Percentiles rank a stretch among this genome's conserved stretches.
phyloP scores from a whole-genome alignment of 208 protist genomes.

The Crithidia thermophila region DNA sequence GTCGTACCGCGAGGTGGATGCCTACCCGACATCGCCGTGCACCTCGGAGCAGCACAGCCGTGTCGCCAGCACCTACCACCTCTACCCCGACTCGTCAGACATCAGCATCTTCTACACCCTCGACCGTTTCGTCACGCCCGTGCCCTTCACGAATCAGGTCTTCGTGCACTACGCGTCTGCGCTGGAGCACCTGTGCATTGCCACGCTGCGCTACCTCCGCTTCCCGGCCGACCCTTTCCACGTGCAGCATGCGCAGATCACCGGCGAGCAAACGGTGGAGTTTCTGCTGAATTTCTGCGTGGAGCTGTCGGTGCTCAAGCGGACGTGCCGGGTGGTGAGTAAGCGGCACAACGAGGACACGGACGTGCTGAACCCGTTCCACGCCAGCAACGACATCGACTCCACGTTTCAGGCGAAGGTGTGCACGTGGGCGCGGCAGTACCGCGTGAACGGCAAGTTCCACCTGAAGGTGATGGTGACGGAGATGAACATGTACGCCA shows the following conservation, averaged over 20 bases:
- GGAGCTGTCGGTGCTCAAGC: slow-evolving; percentile 59
- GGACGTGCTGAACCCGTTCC: slow-evolving; percentile 16
- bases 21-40: slow-evolving; percentile 13
- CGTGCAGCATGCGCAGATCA: slow-evolving; percentile 51
- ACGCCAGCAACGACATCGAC: slow-evolving; percentile 31
- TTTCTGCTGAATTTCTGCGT: slow-evolving; percentile 70
- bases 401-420: slow-evolving; percentile 53
- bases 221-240: slow-evolving; percentile 56
- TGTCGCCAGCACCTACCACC: slow-evolving; percentile 5
- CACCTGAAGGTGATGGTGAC: slow-evolving; percentile 63
- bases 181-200: slow-evolving; percentile 75
- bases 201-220: slow-evolving; percentile 64
- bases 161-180: slow-evolving; percentile 63
- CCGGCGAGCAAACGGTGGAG: slow-evolving; percentile 48
- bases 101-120: slow-evolving; percentile 66
- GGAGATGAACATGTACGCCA: slow-evolving; percentile 70
- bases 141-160: slow-evolving; percentile 72
- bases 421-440: slow-evolving; percentile 53
- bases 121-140: slow-evolving; percentile 55
- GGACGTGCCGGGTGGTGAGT: slow-evolving; percentile 32
- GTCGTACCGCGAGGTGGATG: slow-evolving; percentile 5
- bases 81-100: slow-evolving; percentile 11
- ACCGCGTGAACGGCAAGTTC: slow-evolving; percentile 48
- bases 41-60: slow-evolving; percentile 15
- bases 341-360: slow-evolving; percentile 27